Conservation (phyloP, 2,329 filamentous ascomycete genomes). For the Sclerotinia borealis region DNA sequence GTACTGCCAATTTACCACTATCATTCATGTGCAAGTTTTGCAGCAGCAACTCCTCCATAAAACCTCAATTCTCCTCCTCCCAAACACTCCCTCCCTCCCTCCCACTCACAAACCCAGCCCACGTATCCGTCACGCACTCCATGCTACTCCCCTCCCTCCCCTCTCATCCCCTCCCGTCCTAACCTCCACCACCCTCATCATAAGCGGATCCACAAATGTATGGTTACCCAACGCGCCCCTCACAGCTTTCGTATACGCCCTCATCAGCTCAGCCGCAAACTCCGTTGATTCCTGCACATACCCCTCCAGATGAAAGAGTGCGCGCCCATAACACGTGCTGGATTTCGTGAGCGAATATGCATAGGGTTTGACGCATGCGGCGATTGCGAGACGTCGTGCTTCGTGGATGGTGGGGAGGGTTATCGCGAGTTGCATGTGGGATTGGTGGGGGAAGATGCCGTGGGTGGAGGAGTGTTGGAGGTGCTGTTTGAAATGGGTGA, state of each 20-base stretch:
- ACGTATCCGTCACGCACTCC: not conserved
- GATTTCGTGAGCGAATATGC: slow-evolving; percentile 1
- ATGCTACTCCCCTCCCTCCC: not conserved
- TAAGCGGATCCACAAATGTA: not conserved
- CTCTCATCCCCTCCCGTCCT: not conserved
- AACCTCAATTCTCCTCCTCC: no score
- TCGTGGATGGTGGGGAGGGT: not conserved
- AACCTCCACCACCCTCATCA: not conserved
- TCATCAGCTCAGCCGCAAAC: slow-evolving; percentile 15
- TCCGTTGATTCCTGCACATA: slow-evolving; percentile 14
- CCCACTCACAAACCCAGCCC: not conserved
- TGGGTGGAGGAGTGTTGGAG: not conserved
- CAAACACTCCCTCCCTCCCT: not conserved
- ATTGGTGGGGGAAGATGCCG: not conserved
- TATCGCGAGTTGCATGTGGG: not conserved
- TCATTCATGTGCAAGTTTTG: not conserved
- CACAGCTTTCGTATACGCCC: not conserved
- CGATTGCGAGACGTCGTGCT: not conserved
- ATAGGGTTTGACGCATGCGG: not conserved
- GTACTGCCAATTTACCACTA: no score
- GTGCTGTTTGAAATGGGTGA: not conserved
- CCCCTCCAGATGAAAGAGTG: slow-evolving; percentile 7
- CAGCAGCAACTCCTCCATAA: not conserved
- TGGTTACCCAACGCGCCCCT: not conserved
- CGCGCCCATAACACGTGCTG: not conserved